A percentile compares a stretch with the other conserved stretches of the same genome.
Conservation (phyloP, 2,329 filamentous ascomycete genomes). For the Exophiala phaeomuriformis region DNA sequence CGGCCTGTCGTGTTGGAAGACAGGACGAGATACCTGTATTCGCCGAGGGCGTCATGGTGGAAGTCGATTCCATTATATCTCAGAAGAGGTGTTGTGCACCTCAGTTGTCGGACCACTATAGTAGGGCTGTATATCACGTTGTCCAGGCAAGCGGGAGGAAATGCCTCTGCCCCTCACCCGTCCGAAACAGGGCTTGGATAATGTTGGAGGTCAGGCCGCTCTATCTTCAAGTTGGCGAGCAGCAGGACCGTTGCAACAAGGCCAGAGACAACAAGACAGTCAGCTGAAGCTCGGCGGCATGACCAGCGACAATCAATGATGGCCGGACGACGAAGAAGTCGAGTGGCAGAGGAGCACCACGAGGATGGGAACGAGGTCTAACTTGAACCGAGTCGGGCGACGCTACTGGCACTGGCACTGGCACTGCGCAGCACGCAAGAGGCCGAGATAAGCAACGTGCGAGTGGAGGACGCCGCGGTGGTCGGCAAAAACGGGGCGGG, state of each 20-base stretch:
- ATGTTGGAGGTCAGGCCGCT: background rate
- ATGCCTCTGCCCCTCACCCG: slow-evolving; percentile 1
- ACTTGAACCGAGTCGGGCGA: slow-evolving; percentile 21
- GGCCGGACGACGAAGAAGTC: slow-evolving; percentile 14
- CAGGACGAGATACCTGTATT: background rate
- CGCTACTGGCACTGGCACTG: no score
- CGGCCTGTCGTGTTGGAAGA: slow-evolving; percentile 14
- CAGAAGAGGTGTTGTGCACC: background rate
- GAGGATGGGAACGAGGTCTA: slow-evolving; percentile 1
- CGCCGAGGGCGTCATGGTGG: slow-evolving; percentile 9
- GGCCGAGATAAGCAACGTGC: background rate
- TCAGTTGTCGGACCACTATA: no score
- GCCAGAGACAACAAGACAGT: background rate
- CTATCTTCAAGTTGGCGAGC: background rate
- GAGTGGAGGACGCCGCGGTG: no score
- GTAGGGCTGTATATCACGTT: background rate
- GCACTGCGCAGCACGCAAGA: background rate
- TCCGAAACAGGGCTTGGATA: background rate
- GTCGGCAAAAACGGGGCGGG: no score
- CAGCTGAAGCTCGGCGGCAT: background rate
- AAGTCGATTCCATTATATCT: slow-evolving; percentile 20
- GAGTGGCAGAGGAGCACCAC: background rate
- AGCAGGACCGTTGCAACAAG: background rate
- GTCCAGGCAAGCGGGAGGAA: background rate
- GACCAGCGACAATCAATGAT: slow-evolving; percentile 3